A percentile compares a stretch with the other conserved stretches of the same genome.
Evolutionary conservation across 495 filamentous ascomycete genomes (phyloP).

Genomic region (Aspergillus indologenus): DNA sequence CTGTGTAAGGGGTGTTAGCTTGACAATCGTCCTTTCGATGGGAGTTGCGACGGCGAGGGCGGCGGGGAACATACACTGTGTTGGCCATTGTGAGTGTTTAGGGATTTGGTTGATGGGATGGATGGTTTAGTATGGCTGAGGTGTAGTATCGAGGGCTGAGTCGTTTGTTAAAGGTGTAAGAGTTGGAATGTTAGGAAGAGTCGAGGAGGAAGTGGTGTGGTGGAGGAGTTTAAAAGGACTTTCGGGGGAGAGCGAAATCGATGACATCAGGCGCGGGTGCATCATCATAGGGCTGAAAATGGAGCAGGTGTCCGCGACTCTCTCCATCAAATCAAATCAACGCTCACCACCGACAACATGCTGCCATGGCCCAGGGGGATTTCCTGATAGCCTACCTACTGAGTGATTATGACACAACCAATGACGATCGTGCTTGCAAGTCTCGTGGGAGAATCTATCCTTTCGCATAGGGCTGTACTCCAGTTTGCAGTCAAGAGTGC

Average conservation of each 20-base stretch:
- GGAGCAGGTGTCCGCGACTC: background rate
- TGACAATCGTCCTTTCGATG: background rate
- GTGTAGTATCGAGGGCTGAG: too few species aligned
- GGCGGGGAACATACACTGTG: background rate
- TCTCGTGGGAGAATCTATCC: background rate
- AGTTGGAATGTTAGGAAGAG: too few species aligned
- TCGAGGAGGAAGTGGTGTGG: background rate
- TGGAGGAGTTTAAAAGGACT: background rate
- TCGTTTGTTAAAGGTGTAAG: background rate
- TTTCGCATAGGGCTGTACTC: background rate
- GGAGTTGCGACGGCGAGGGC: background rate
- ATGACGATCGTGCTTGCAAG: background rate
- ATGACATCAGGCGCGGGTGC: background rate
- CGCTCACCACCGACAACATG: too few species aligned
- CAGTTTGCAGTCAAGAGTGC: background rate
- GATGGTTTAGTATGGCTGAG: background rate
- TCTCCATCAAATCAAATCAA: too few species aligned
- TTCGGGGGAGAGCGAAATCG: background rate
- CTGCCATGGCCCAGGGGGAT: background rate
- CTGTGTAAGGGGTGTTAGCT: background rate
- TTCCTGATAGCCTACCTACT: background rate
- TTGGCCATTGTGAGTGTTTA: background rate
- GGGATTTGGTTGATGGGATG: background rate
- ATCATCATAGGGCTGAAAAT: slow-evolving; percentile 5
- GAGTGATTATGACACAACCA: background rate